Conservation (phyloP, 257 asterid genomes). For the Solanum piurae region DNA sequence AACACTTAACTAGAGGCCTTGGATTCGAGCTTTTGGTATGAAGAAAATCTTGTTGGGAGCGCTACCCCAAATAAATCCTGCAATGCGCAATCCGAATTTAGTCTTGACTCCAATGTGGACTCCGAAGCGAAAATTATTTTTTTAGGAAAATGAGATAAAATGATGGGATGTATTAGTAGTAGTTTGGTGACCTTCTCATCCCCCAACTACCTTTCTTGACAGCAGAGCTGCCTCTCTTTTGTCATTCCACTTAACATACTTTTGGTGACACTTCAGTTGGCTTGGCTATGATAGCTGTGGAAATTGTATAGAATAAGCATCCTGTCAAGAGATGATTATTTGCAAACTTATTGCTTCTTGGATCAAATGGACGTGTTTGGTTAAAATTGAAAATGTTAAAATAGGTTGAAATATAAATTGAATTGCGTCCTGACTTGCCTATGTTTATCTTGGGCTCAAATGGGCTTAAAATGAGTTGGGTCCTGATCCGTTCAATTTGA, state of each 20-base stretch:
- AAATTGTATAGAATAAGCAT: background rate
- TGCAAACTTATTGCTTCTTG: too few species aligned
- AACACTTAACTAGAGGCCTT: background rate
- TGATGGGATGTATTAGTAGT: background rate
- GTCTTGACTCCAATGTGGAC: rapidly evolving
- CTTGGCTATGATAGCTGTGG: background rate
- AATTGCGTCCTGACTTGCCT: too few species aligned
- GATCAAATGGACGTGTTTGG: too few species aligned
- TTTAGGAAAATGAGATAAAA: background rate
- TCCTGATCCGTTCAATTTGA: too few species aligned
- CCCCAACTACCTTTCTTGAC: conserved; percentile 59
- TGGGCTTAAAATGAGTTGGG: too few species aligned
- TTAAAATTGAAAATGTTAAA: too few species aligned
- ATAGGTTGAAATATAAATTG: too few species aligned
- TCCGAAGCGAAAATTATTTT: too few species aligned
- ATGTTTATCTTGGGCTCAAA: too few species aligned
- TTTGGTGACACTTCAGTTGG: background rate
- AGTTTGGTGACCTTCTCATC: conserved; percentile 43
- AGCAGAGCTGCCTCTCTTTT: conserved; percentile 19
- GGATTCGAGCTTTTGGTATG: too few species aligned
- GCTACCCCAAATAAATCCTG: rapidly evolving
- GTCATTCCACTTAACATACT: conserved; percentile 1
- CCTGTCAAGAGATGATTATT: too few species aligned
- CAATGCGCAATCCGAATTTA: rapidly evolving
- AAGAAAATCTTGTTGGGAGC: too few species aligned